phyloP scores from a whole-genome alignment of 164 flowering plant genomes.

The Annona cherimola region DNA sequence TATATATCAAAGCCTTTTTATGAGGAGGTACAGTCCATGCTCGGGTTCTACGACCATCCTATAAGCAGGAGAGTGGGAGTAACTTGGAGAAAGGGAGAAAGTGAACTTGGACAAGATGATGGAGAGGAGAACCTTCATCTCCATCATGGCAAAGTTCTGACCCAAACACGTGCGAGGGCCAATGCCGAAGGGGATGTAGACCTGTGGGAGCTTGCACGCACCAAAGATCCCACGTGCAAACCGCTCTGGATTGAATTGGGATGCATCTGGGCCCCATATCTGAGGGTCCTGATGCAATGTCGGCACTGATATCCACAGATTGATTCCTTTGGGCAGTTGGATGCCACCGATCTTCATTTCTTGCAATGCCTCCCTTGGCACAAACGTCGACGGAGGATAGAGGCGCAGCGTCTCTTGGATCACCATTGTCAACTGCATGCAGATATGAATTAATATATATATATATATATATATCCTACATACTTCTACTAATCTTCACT shows the following conservation, averaged over 20 bases:
- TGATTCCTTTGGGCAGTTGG: conserved; percentile 10
- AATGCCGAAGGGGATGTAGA: conserved; percentile 14
- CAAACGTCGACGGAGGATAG: conserved; percentile 10
- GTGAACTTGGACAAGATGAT: conserved; percentile 12
- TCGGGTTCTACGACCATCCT: conserved; percentile 22
- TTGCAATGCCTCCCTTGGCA: conserved; percentile 9
- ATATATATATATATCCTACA: too few relatives aligned
- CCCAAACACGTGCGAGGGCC: conserved; percentile 15
- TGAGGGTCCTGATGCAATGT: conserved; percentile 12
- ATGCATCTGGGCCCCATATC: conserved; percentile 21
- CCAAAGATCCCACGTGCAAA: conserved; percentile 10
- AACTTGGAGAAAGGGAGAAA: conserved; percentile 20
- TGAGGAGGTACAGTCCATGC: conserved; percentile 22
- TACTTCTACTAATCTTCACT: too few relatives aligned
- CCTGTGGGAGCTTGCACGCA: conserved; percentile 17
- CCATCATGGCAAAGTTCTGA: conserved; percentile 11
- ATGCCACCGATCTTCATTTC: conserved; percentile 8
- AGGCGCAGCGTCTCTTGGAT: conserved; percentile 15
- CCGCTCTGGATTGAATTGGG: conserved; percentile 18
- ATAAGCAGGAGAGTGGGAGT: conserved; percentile 16
- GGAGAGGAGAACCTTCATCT: conserved; percentile 10
- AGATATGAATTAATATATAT: too few relatives aligned
- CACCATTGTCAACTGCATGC: conserved; percentile 15
- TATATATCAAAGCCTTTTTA: conserved; percentile 2
- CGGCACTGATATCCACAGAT: conserved; percentile 11